Evolutionary conservation across 1,139 yeast species (phyloP).

Genomic region (Kodamaea fungicola): DNA sequence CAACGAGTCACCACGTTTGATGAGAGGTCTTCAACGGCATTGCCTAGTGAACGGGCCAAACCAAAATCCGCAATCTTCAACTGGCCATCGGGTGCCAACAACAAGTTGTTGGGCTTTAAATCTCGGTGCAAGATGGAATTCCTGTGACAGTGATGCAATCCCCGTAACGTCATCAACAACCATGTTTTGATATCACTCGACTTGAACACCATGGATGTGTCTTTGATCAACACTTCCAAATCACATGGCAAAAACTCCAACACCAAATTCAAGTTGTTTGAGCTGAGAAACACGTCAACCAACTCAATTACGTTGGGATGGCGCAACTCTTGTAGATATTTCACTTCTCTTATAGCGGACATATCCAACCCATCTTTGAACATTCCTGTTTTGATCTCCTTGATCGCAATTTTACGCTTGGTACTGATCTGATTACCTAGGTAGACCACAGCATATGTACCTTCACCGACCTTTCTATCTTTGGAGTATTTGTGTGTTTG

Average conservation of each 20-base stretch:
- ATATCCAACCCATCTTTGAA: slow-evolving; percentile 96
- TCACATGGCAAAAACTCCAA: slow-evolving; percentile 91
- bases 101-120: slow-evolving; percentile 76
- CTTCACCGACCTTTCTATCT: slow-evolving; percentile 94
- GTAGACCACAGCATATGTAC: slow-evolving; percentile 97
- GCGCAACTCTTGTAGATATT: slow-evolving; percentile 80
- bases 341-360: slow-evolving; percentile 95
- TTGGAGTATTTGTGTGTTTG: slow-evolving; percentile 31
- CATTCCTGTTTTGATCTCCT: slow-evolving; percentile 91
- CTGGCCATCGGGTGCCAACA: slow-evolving; percentile 82
- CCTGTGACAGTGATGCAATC: slow-evolving; percentile 92
- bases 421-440: slow-evolving; percentile 65
- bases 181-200: slow-evolving; percentile 91
- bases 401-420: slow-evolving; percentile 74
- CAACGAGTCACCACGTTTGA: slow-evolving; percentile 95
- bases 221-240: slow-evolving; percentile 84
- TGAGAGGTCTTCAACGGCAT: slow-evolving; percentile 76
- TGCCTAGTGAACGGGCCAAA: slow-evolving; percentile 78
- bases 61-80: slow-evolving; percentile 97
- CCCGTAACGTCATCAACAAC: slow-evolving; percentile 90
- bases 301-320: slow-evolving; percentile 85
- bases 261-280: slow-evolving; percentile 75
- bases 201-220: slow-evolving; percentile 68
- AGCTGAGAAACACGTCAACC: slow-evolving; percentile 77
- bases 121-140: slow-evolving; percentile 88